A percentile compares a stretch with the other conserved stretches of the same genome.
phyloP scores from a whole-genome alignment of 129 eudicot genomes.

The Oenanthe sinensis region DNA sequence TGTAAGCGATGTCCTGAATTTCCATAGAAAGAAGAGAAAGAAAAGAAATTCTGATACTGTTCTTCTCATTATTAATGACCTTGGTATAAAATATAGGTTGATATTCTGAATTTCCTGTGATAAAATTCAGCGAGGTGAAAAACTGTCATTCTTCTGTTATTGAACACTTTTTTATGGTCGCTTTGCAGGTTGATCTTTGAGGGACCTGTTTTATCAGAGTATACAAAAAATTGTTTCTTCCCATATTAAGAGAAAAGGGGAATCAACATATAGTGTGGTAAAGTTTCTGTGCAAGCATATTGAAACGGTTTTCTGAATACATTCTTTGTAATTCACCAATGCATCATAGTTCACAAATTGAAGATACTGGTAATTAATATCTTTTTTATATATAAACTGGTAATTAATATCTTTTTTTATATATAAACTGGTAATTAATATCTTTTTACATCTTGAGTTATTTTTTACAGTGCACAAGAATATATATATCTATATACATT shows the following conservation, averaged over 20 bases:
- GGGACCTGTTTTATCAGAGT: not conserved
- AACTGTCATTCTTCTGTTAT: not conserved
- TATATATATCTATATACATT: not conserved
- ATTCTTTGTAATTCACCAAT: not conserved
- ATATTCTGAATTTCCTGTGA: not conserved
- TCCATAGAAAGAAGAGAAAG: too few relatives aligned
- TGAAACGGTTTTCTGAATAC: not conserved
- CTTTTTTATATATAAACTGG: too few relatives aligned
- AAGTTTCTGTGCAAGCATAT: not conserved
- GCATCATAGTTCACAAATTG: not conserved
- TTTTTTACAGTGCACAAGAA: not conserved
- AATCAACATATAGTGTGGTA: not conserved
- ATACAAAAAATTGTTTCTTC: not conserved
- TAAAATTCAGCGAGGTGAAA: not conserved
- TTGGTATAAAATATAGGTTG: not conserved
- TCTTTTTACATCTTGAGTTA: not conserved
- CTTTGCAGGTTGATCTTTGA: not conserved
- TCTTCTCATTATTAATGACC: too few relatives aligned
- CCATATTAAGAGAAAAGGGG: constrained; percentile 1
- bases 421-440: too few relatives aligned
- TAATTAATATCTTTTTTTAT: too few relatives aligned
- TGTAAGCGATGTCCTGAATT: too few relatives aligned
- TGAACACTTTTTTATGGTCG: not conserved
- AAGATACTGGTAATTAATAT: too few relatives aligned
- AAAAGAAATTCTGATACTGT: too few relatives aligned